Base-by-base conservation (phyloP, 2,329 filamentous ascomycete genomes). In the Colletotrichum sp. region DNA sequence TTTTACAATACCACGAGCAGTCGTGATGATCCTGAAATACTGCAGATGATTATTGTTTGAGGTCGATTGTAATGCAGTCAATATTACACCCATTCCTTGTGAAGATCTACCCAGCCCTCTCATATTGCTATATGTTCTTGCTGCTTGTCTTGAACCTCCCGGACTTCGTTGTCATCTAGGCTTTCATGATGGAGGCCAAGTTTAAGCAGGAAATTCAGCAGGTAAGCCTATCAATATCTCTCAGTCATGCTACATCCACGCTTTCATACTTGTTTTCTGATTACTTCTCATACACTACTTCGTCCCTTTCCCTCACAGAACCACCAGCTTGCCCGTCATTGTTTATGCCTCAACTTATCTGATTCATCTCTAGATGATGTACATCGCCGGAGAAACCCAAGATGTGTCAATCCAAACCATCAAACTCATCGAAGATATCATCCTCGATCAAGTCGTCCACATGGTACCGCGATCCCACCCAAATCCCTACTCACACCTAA, bases 341-440 rank as follows among this genome's bases (percentile, higher is more conserved):
- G 0, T 0, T n/a, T 3, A 6, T n/a, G 8, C 24, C 8, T 30
- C 24, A 4, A 9, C 24, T 18, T 5, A 60, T 32, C 1, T 13
- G 26, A 1, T 8, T 21, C 8, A 6, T 16, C 3, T 8, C 16
- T 32, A 80, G 78, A 80, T 79, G 78, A 80, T 80, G 78, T 80
- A 74, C 52, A 79, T 80, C 8, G 79, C 79, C 8, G 79, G 78
- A 24, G 78, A 80, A 34, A 72, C 52, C 2, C 68, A 75, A 12
- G 74, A 79, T 9, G 59, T 71, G n/a, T 76, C 78, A 6, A 49
- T 59, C 10, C 74, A 78, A 15, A 80, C 77, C 16, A 77, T 75
- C 12, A 77, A 78, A 1, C 57, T 79, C 13, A 72, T 80, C 7
- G 79, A 80, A 67, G 72, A 77, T 12, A 78, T 80, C 36, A 76